Evolutionary conservation across 2,329 filamentous ascomycete genomes (phyloP), one percentile per base, ranked within the genome.

Genomic region (Penicillium sclerotigenum): DNA sequence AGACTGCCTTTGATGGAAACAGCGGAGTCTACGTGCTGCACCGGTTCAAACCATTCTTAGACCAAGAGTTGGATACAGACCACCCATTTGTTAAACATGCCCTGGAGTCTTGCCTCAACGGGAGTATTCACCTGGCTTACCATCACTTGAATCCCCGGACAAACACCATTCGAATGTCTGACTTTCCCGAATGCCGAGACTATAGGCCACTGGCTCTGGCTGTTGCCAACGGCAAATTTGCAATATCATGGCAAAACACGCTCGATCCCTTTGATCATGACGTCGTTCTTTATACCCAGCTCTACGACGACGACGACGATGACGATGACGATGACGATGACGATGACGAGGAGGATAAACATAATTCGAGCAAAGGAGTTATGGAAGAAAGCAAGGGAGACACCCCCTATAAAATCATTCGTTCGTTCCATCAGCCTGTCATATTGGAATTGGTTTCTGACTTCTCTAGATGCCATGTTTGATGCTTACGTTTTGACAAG

Each of bases 81-180:
- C 69, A 72, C 26, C 67, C 70, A 6, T 76, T 75, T 56, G 65
- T 73, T 9, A 66, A 66, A 50, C 66, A 73, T 13, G 72, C 71
- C 0, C 42, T 66, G 47, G 57, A 65, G 46, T 64, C 65, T 3
- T 62, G 56, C 29, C 48, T 58, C 9, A 43, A 60, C 14, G 61
- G 65, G 6, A 59, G 52, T 10, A 59, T 71, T 31, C 68, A 68
- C 59, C 60, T 76, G 28, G 60, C 69, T 6, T 62, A 68, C 41
- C 65, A 73, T 56, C 58, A 54, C 6, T 42, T 70, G n/a, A 49
- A 54, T 11, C 45, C 46, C 14, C 26, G 58, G 29, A 7, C 58
- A 43, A 45, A 50, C 3, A 47, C 46, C n/a, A 57, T 68, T 26
- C 58, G 54, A 24, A 52, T 72, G 7, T 73, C 64, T 54, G 58